phyloP scores from a whole-genome alignment of 805 yeast species.

The Candida broadrunensis region DNA sequence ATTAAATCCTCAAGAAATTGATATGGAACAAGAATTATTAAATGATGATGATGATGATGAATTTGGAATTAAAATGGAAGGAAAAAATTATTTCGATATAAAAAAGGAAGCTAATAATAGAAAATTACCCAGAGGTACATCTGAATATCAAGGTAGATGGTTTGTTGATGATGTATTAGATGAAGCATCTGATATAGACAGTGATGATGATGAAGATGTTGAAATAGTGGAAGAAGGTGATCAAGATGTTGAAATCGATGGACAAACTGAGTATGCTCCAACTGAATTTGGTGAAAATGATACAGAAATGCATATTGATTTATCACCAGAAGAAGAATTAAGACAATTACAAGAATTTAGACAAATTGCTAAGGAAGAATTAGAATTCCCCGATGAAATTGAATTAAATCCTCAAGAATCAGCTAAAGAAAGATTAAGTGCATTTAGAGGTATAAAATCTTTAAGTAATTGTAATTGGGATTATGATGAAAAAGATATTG shows the following conservation, averaged over 20 bases:
- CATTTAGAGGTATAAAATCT: slow-evolving; percentile 86
- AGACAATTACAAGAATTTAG: slow-evolving; percentile 71
- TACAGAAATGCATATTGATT: slow-evolving; percentile 64
- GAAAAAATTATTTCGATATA: slow-evolving; percentile 45
- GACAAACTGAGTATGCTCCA: slow-evolving; percentile 35
- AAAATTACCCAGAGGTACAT: slow-evolving; percentile 61
- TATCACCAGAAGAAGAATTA: slow-evolving; percentile 79
- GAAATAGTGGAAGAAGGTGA: slow-evolving; percentile 33
- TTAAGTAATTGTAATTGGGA: slow-evolving; percentile 84
- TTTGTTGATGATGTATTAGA: slow-evolving; percentile 54
- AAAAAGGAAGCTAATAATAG: neutral
- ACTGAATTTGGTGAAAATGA: slow-evolving; percentile 43
- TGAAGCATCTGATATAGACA: slow-evolving; percentile 43
- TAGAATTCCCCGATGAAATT: slow-evolving; percentile 93
- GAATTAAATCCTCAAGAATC: slow-evolving; percentile 76
- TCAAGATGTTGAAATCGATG: slow-evolving; percentile 15
- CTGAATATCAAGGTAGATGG: slow-evolving; percentile 79
- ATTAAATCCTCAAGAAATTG: slow-evolving; percentile 52
- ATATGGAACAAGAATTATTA: slow-evolving; percentile 36
- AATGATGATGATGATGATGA: slow-evolving; percentile 33
- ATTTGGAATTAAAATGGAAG: slow-evolving; percentile 55
- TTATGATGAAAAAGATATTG: slow-evolving; percentile 73
- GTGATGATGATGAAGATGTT: slow-evolving; percentile 35
- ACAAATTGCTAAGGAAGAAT: slow-evolving; percentile 71
- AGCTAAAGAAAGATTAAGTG: slow-evolving; percentile 68